Percentiles rank a stretch among this genome's conserved stretches.
Conservation (phyloP, 1,284 basidiomycete species). For the Acaromyces ingoldii region DNA sequence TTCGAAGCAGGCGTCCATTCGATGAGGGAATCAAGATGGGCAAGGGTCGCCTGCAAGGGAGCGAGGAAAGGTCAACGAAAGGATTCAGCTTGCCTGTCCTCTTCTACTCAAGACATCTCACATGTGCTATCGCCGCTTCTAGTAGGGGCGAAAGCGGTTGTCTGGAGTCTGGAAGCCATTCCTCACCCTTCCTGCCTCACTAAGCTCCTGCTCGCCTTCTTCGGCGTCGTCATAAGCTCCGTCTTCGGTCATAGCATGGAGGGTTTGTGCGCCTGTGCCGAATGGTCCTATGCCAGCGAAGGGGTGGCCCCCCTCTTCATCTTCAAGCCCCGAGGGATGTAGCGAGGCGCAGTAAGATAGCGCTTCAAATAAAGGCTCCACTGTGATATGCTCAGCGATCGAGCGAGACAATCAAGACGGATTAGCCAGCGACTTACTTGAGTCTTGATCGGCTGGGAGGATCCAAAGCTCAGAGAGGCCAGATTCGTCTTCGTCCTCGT, state of each 20-base stretch:
- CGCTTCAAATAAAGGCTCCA: slow-evolving; percentile 80
- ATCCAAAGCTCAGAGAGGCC: slow-evolving; percentile 40
- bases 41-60: slow-evolving; percentile 20
- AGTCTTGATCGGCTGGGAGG: slow-evolving; percentile 18
- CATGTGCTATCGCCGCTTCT: background rate
- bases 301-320: slow-evolving; percentile 51
- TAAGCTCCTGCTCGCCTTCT: slow-evolving; percentile 54
- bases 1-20: background rate
- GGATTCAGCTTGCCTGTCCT: slow-evolving; percentile 6
- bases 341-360: slow-evolving; percentile 83
- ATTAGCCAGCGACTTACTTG: slow-evolving; percentile 6
- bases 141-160: slow-evolving; percentile 80
- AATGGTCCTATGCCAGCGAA: slow-evolving; percentile 45
- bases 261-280: slow-evolving; percentile 22
- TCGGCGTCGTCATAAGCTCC: slow-evolving; percentile 59
- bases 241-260: slow-evolving; percentile 56
- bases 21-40: slow-evolving; percentile 20
- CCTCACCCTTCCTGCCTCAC: slow-evolving; percentile 87
- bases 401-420: background rate
- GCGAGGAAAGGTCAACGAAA: slow-evolving; percentile 1
- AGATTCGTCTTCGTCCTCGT: slow-evolving; percentile 27
- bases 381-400: slow-evolving; percentile 53
- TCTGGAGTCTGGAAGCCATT: slow-evolving; percentile 71
- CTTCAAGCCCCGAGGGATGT: slow-evolving; percentile 61
- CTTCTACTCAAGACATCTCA: background rate